Percentiles rank a stretch among this genome's conserved stretches.
Conservation (phyloP, 2,329 filamentous ascomycete species). For the Curvularia verruculosa region DNA sequence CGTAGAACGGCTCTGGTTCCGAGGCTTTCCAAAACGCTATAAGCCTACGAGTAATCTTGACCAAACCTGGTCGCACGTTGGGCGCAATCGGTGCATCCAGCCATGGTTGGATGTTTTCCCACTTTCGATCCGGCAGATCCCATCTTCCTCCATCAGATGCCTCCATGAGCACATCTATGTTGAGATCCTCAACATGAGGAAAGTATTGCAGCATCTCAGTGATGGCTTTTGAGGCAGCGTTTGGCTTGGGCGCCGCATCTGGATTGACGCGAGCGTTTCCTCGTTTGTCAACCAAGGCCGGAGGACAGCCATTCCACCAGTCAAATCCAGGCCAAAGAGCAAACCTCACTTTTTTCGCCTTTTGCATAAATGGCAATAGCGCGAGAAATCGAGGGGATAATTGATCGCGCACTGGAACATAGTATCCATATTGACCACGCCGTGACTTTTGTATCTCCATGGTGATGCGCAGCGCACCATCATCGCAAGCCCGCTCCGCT, state of each 20-base stretch:
- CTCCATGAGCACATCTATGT: conserved; percentile 31
- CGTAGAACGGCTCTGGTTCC: conserved; percentile 23
- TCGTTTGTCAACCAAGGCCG: conserved; percentile 4
- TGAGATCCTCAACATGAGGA: conserved; percentile 34
- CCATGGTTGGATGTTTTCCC: conserved; percentile 36
- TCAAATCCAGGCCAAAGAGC: conserved; percentile 35
- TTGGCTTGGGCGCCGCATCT: conserved; percentile 13
- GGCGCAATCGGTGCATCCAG: conserved; percentile 27
- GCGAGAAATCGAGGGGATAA: conserved; percentile 38
- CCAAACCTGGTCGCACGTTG: conserved; percentile 12
- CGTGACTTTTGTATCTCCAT: conserved; percentile 29
- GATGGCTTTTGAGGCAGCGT: conserved; percentile 30
- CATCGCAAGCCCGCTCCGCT: conserved; percentile 30
- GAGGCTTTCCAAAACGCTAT: conserved; percentile 16
- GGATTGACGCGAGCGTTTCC: conserved; percentile 12
- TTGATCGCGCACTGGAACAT: conserved; percentile 26
- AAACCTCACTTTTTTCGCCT: conserved; percentile 28
- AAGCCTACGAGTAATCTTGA: conserved; percentile 28
- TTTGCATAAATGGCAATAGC: conserved; percentile 28
- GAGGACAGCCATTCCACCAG: conserved; percentile 31
- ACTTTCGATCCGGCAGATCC: conserved; percentile 37
- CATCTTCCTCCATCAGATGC: conserved; percentile 29
- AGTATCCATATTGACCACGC: conserved; percentile 28
- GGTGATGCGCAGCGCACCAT: conserved; percentile 31
- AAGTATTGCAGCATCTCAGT: conserved; percentile 30